These are phyloP conservation scores for Rhynchosporium secalis DNA, from an alignment of 2,329 filamentous ascomycete genomes.

Conservation along the genomic window DNA sequence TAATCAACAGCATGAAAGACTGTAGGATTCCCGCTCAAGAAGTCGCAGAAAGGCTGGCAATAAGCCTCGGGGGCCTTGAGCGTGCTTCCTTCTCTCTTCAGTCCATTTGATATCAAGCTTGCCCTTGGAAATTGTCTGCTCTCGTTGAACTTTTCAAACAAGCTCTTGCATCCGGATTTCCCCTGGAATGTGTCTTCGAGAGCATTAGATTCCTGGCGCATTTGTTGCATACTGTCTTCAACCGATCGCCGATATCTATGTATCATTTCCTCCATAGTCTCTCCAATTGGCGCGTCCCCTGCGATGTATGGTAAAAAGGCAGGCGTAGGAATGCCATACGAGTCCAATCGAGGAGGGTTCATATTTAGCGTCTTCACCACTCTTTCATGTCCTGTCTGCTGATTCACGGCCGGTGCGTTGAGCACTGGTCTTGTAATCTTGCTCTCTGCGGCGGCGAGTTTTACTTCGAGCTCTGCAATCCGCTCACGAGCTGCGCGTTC, in stretches of 20 bases:
- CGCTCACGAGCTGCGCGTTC: constrained; percentile 20
- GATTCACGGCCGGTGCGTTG: too few species aligned
- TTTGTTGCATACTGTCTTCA: neutral
- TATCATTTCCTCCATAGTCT: constrained; percentile 1
- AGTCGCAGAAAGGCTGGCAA: constrained; percentile 81
- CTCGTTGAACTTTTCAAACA: constrained; percentile 31
- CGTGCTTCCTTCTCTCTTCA: constrained; percentile 19
- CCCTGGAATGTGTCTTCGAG: constrained; percentile 7
- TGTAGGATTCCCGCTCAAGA: constrained; percentile 87
- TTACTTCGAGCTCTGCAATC: constrained; percentile 28
- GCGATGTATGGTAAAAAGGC: neutral
- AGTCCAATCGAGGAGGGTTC: too few species aligned
- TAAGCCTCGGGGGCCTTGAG: constrained; percentile 58
- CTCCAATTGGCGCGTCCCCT: neutral
- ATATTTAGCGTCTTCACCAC: too few species aligned
- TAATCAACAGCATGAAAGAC: constrained; percentile 87
- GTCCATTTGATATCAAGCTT: constrained; percentile 23
- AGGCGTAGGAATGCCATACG: too few species aligned
- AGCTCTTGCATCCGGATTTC: constrained; percentile 21
- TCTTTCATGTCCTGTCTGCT: too few species aligned
- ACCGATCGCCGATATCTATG: neutral
- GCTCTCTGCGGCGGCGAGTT: constrained; percentile 14
- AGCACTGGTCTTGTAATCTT: neutral
- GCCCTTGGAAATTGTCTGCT: constrained; percentile 10
- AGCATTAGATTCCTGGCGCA: neutral